These are phyloP conservation scores for Theileria parva DNA, from an alignment of 169 alveolate genomes.

Conservation along the genomic window DNA sequence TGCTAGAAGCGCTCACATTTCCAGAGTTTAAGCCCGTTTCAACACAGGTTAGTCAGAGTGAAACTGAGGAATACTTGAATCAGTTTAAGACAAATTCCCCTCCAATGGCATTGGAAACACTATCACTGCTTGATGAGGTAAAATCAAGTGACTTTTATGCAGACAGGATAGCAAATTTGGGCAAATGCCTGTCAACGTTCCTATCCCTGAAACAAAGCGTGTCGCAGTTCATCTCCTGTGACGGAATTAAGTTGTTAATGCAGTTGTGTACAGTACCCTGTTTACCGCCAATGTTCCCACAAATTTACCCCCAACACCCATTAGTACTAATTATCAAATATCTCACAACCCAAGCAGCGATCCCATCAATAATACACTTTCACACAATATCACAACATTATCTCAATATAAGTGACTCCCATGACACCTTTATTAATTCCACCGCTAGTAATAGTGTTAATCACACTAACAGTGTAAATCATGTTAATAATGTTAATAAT, in stretches of 20 bases:
- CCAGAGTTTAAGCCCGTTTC: conserved; percentile 46
- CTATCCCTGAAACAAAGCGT: conserved; percentile 34
- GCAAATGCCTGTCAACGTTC: conserved; percentile 57
- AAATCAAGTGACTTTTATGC: conserved; percentile 45
- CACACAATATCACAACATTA: conserved; percentile 41
- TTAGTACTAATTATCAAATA: conserved; percentile 37
- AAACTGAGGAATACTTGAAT: conserved; percentile 15
- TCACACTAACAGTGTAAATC: not conserved
- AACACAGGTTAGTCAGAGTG: not conserved
- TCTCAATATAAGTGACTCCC: not conserved
- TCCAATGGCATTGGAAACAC: conserved; percentile 42
- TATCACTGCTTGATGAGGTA: conserved; percentile 30
- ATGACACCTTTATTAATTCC: not conserved
- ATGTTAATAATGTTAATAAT: not conserved
- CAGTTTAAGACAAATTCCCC: conserved; percentile 31
- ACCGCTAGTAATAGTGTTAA: not conserved
- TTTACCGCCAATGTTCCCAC: conserved; percentile 58
- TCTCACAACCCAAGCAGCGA: conserved; percentile 32
- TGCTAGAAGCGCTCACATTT: conserved; percentile 42
- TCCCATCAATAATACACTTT: conserved; percentile 46
- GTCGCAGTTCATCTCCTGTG: conserved; percentile 42
- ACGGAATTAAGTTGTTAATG: conserved; percentile 47
- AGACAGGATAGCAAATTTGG: conserved; percentile 64
- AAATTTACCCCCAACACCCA: conserved; percentile 62
- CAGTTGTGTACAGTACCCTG: conserved; percentile 64